Base-by-base conservation (phyloP, 2,329 filamentous ascomycete genomes). In the Monosporascus sp. region DNA sequence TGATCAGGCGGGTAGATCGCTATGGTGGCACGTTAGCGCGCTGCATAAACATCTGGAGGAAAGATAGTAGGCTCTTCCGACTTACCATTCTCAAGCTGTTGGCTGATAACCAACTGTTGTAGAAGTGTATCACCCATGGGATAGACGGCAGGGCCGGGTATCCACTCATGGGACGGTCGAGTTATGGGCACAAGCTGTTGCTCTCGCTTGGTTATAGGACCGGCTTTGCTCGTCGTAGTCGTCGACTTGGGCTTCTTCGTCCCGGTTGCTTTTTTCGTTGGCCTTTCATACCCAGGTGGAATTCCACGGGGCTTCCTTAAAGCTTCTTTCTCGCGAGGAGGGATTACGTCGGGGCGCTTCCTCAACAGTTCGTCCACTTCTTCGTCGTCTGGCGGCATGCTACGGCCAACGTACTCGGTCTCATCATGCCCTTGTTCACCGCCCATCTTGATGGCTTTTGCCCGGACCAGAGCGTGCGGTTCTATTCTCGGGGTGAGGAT, bases 51-150 rank as follows among this genome's bases (percentile, higher is more conserved):
- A 19, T 16, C n/a, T 3, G 44, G 24, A 16, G 9, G 17, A 19
- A 2, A 26, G 5, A n/a, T 7, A 47, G 43, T 16, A 26, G 22
- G 17, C 5, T 19, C 19, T 11, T 22, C 27, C 7, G 46, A 59
- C 66, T 60, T 62, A 69, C 66, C 56, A 7, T 49, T 47, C 50
- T 60, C 62, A 7, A 68, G 56, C 20, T 64, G 52, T 8, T 60
- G 34, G 45, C 64, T 67, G 6, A 68, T 55, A 19, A 58, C 36
- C 16, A 63, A 27, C 50, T 67, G 61, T 61, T 75, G 71, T 52
- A 67, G 56, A 31, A 65, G 59, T 14, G 73, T 73, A 34, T 76
- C 74, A 3, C 71, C 73, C 50, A 70, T 64, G 3, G 65, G 65
- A 55, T 68, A 74, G 9, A 64, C 31, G 8, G 68, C 66, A 44